Conservation (phyloP, 2,329 filamentous ascomycete species). For the Capronia epimyces region DNA sequence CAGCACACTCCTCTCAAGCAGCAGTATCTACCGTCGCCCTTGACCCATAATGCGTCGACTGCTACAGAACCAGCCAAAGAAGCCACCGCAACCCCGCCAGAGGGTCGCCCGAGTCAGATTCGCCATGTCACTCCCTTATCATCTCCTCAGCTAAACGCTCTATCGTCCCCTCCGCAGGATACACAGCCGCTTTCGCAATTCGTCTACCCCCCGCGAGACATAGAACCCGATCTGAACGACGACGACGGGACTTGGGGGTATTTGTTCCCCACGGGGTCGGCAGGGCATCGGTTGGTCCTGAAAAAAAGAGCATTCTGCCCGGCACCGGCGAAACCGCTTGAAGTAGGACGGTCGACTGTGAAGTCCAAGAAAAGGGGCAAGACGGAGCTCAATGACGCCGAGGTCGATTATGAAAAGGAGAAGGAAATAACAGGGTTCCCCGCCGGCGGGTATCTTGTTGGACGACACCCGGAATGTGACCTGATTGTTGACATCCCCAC, state of each 20-base stretch:
- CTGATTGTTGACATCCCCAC: slow-evolving; percentile 69
- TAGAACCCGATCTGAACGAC: slow-evolving; percentile 80
- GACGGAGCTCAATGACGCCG: slow-evolving; percentile 47
- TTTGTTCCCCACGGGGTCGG: slow-evolving; percentile 71
- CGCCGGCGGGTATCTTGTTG: slow-evolving; percentile 82
- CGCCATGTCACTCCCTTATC: slow-evolving; percentile 41
- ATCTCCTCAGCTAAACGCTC: slow-evolving; percentile 44
- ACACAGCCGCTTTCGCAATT: slow-evolving; percentile 79
- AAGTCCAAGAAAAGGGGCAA: slow-evolving; percentile 41
- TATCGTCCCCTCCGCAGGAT: slow-evolving; percentile 65
- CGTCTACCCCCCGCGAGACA: slow-evolving; percentile 62
- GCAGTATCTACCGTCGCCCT: slow-evolving; percentile 72
- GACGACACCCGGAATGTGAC: slow-evolving; percentile 88
- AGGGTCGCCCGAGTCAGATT: slow-evolving; percentile 52
- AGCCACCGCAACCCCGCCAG: slow-evolving; percentile 63
- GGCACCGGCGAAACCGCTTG: slow-evolving; percentile 43
- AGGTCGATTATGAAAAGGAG: slow-evolving; percentile 57
- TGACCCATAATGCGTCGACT: slow-evolving; percentile 64
- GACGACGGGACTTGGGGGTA: slow-evolving; percentile 90
- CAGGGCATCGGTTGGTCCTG: slow-evolving; percentile 66
- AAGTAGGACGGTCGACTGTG: slow-evolving; percentile 39
- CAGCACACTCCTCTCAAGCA: slow-evolving; percentile 52
- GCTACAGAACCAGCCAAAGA: slow-evolving; percentile 60
- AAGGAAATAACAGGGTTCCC: slow-evolving; percentile 55
- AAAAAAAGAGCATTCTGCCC: slow-evolving; percentile 68